A percentile compares a stretch with the other conserved stretches of the same genome.
Conservation (phyloP, 768 basidiomycete species). For the Psilocybe tampanensis region DNA sequence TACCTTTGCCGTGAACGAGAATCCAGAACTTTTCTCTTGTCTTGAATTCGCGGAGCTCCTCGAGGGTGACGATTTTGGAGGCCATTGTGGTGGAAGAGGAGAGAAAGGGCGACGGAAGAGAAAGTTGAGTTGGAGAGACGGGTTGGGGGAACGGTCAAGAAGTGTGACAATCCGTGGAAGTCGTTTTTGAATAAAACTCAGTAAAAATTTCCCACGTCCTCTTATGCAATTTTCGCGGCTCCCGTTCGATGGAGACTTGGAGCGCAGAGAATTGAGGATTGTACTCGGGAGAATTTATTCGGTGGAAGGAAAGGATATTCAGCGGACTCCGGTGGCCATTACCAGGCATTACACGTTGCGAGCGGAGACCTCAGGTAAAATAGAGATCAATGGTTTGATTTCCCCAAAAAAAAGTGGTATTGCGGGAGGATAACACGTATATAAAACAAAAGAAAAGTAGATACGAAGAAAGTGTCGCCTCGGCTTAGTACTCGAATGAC, state of each 20-base stretch:
- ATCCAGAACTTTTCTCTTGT: slow-evolving; percentile 79
- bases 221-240: slow-evolving; percentile 1
- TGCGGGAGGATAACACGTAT: background rate
- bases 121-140: slow-evolving; percentile 31
- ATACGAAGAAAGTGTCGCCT: slow-evolving; percentile 40
- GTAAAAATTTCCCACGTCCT: slow-evolving; percentile 19
- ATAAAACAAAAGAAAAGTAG: background rate
- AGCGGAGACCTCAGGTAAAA: background rate
- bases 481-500: slow-evolving; percentile 81
- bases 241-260: slow-evolving; percentile 1
- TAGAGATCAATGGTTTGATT: background rate
- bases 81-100: slow-evolving; percentile 34
- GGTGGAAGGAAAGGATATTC: background rate
- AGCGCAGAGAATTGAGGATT: background rate
- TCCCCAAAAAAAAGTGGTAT: background rate
- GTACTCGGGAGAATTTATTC: background rate
- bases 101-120: slow-evolving; percentile 23
- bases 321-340: background rate
- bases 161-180: slow-evolving; percentile 9
- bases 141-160: slow-evolving; percentile 9
- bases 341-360: background rate
- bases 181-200: slow-evolving; percentile 12
- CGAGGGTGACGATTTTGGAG: slow-evolving; percentile 62
- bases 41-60: slow-evolving; percentile 79
- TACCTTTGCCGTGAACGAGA: slow-evolving; percentile 86